Base-by-base conservation (phyloP, 2,329 filamentous ascomycete genomes). In the Alternaria incomplexa region DNA sequence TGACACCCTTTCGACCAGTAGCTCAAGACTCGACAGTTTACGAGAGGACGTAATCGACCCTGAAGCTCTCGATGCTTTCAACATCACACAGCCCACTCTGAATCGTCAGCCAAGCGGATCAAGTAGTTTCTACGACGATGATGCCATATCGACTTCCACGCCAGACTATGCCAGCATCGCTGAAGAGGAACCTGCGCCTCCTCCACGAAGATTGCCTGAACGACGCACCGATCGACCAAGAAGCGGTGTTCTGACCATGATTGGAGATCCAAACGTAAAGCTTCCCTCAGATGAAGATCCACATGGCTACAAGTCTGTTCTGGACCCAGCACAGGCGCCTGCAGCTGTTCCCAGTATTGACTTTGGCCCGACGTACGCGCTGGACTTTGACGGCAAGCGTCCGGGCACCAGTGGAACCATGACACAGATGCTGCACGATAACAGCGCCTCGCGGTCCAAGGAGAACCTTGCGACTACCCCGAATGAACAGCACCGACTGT, bases 281-380 rank as follows among this genome's bases (percentile, higher is more conserved):
- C 63, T 68, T 62, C 81, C 79, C 45, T 78, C 80, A 36, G 81
- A 83, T 28, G 72, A 83, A 64, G 81, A 81, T 51, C 83, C 84
- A 57, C 82, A 83, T 15, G 84, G 79, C 79, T 63, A 82, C 76
- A 62, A 84, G 84, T 67, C 67, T 71, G 76, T 56, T 61, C 8
- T 61, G 64, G 26, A 70, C 66, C 56, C 62, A 36, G 17, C 44
- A 52, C 54, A 66, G 65, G 52, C 58, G 22, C 57, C 69, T 13
- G 83, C 87, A 23, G 85, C 88, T 60, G 89, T 97, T 63, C 92
- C 93, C 1, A 82, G 86, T 5, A 87, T 97, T 65, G 90, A 97
- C 77, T 97, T 97, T 80, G 95, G 95, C 0, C 93, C 90, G 6
- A 97, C 94, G 0, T 82, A 92, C 70, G 90, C 91, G 63, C 90